Conservation (phyloP, 768 basidiomycete species). For the Pleurotus tuoliensis region DNA sequence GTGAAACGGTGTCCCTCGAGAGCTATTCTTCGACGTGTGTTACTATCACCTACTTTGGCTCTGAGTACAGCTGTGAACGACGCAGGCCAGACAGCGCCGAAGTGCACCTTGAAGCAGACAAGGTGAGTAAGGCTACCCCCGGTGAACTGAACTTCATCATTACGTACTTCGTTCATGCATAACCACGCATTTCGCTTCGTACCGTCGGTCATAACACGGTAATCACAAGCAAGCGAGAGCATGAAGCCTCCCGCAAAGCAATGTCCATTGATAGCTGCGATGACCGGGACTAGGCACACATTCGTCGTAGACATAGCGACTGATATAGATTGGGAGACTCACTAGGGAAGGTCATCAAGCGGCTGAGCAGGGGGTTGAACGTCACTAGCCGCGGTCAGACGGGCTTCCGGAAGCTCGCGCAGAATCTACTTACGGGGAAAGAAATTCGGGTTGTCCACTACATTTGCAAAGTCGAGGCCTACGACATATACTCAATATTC, state of each 20-base stretch:
- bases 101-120: slow-evolving; percentile 55
- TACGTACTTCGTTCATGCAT: slow-evolving; percentile 85
- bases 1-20: slow-evolving; percentile 81
- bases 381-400: slow-evolving; percentile 41
- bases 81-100: slow-evolving; percentile 77
- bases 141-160: not conserved
- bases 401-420: slow-evolving; percentile 1
- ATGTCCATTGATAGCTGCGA: slow-evolving; percentile 82
- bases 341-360: slow-evolving; percentile 79
- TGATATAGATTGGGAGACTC: slow-evolving; percentile 16
- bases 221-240: slow-evolving; percentile 80
- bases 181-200: slow-evolving; percentile 76
- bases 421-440: slow-evolving; percentile 49
- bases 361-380: slow-evolving; percentile 67
- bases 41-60: slow-evolving; percentile 59
- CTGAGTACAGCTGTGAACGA: slow-evolving; percentile 63
- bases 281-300: slow-evolving; percentile 57
- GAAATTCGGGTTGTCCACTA: slow-evolving; percentile 53
- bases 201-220: slow-evolving; percentile 84
- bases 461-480: slow-evolving; percentile 64
- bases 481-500: not conserved
- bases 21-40: slow-evolving; percentile 64
- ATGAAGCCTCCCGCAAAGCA: slow-evolving; percentile 84
- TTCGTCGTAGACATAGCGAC: not conserved
- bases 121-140: not conserved